phyloP scores from a whole-genome alignment of 148 eudicot genomes.

The Rhododendron mucronatum region DNA sequence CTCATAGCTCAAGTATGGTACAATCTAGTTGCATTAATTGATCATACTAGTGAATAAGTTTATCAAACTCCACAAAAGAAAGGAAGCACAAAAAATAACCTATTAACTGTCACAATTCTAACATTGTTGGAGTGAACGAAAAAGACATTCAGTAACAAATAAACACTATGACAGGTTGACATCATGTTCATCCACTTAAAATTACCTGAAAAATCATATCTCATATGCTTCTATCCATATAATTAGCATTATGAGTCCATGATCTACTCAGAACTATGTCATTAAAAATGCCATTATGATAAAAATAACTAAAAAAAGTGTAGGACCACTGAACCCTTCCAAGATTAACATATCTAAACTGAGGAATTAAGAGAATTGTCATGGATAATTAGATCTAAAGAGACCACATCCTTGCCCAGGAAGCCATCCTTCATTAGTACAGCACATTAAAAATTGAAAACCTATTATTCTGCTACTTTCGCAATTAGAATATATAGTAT shows the following conservation, averaged over 20 bases:
- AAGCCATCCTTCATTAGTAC: slow-evolving; percentile 8
- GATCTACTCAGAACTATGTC: not conserved
- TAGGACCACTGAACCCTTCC: not conserved
- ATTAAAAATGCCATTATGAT: not conserved
- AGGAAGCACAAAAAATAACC: not conserved
- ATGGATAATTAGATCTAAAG: not conserved
- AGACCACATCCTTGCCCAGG: not conserved
- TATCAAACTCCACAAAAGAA: not conserved
- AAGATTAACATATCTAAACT: not conserved
- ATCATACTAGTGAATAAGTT: not conserved
- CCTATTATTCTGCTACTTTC: not conserved
- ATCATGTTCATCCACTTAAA: too few species aligned
- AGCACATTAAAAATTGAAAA: not conserved
- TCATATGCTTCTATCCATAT: not conserved
- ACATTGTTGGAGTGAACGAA: not conserved
- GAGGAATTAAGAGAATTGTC: not conserved
- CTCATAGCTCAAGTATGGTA: not conserved
- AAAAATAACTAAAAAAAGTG: not conserved
- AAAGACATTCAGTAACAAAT: not conserved
- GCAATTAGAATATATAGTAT: not conserved
- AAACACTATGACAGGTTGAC: not conserved
- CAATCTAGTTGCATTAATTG: not conserved
- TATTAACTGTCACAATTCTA: not conserved
- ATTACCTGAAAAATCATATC: not conserved
- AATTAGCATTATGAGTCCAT: not conserved